phyloP scores from a whole-genome alignment of 768 basidiomycete genomes.

The Tricholoma flavovirens region DNA sequence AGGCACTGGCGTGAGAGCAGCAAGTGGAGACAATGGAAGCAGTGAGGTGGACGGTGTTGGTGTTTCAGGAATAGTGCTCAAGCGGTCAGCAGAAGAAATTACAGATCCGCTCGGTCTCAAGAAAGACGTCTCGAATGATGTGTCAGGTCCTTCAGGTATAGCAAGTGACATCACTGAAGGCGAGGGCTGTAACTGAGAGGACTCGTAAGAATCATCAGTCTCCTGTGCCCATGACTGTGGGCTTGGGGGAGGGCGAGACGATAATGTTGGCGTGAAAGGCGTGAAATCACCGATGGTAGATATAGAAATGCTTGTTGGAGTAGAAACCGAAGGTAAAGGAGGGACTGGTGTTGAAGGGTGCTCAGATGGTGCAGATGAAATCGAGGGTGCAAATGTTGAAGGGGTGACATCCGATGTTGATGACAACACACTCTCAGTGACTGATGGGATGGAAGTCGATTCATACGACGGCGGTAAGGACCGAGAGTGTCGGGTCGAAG shows the following conservation, averaged over 20 bases:
- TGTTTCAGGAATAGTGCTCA: slow-evolving; percentile 42
- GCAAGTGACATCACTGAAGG: slow-evolving; percentile 50
- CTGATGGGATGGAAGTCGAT: slow-evolving; percentile 7
- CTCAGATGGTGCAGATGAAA: slow-evolving; percentile 18
- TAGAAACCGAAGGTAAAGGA: slow-evolving; percentile 14
- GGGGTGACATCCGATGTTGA: slow-evolving; percentile 16
- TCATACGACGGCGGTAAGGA: slow-evolving; percentile 10
- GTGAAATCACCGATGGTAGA: slow-evolving; percentile 38
- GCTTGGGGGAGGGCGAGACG: slow-evolving; percentile 32
- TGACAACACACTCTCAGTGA: slow-evolving; percentile 10
- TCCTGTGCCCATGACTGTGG: slow-evolving; percentile 52
- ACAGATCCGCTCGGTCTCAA: slow-evolving; percentile 55
- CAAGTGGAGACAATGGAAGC: slow-evolving; percentile 28
- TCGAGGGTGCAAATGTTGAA: slow-evolving; percentile 15
- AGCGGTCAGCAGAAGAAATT: slow-evolving; percentile 36
- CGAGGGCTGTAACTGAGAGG: slow-evolving; percentile 67
- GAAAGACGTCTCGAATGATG: slow-evolving; percentile 70
- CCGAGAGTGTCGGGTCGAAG: slow-evolving; percentile 23
- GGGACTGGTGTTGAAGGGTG: slow-evolving; percentile 16
- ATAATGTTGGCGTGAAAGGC: slow-evolving; percentile 33
- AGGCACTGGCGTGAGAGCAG: slow-evolving; percentile 34
- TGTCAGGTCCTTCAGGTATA: slow-evolving; percentile 56
- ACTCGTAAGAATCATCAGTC: slow-evolving; percentile 69
- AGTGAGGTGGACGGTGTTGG: slow-evolving; percentile 23
- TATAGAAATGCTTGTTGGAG: slow-evolving; percentile 17